Base-by-base conservation (phyloP, 305 asterid species). In the Solanum hybrid region DNA sequence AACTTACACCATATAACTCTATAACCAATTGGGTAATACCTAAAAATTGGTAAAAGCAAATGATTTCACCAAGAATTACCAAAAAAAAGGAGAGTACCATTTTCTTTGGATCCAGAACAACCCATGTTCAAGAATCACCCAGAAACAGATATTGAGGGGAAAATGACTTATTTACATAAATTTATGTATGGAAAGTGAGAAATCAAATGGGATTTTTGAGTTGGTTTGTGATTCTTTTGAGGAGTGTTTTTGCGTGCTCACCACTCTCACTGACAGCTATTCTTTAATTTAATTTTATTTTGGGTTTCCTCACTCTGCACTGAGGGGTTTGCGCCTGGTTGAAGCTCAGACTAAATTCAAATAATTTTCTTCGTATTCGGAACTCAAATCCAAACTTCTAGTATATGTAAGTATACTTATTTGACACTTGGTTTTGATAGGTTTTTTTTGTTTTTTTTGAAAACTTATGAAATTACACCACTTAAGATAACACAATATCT, bases 31-130 rank as follows among this genome's bases (percentile, higher is more conserved):
- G 87, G 46, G 46, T 31, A 56, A 3, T 46, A 82, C n/a, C 87
- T 82, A 29, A 82, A 29, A 82, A 17, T 46, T 82, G 26, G 40
- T 31, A 82, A 29, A 26, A 82, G 12, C 3, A 82, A 82, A 31
- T 85, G 11, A 56, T 85, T 31, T 31, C 75, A 56, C 27, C 75
- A 51, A 29, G 27, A 46, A 46, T 51, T 51, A 3, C 37, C 32
- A 3, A 51, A 17, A 29, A 31, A 6, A 20, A 46, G 27, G 3
- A 85, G 2, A 56, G 46, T 56, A 85, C 88, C 88, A 56, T 56
- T 85, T 85, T 85, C 76, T 85, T 85, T 85, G 88, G 88, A 85
- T 85, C 88, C 88, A 31, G 88, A 38, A 13, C 88, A 85, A 85
- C 88, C 88, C 88, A 85, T 85, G n/a, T 85, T 32, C 76, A 85